These are phyloP conservation scores for Pilasporangium apinafurcum DNA, from an alignment of 352 stramenopile species.

Conservation along the genomic window DNA sequence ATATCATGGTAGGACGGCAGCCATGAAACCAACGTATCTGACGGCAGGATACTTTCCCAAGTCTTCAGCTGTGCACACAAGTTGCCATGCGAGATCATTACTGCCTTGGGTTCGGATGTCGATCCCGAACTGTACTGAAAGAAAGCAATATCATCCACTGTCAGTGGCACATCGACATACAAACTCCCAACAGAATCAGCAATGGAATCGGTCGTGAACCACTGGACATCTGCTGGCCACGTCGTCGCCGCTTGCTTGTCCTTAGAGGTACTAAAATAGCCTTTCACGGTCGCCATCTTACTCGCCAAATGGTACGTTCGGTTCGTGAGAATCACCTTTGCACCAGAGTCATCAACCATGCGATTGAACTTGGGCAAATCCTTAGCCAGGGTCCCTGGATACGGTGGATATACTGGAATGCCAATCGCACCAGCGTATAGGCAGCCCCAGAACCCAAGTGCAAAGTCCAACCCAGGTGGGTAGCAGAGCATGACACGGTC, in stretches of 20 bases:
- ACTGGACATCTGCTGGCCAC: slow-evolving; percentile 62
- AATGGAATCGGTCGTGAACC: slow-evolving; percentile 65
- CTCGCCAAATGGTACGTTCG: slow-evolving; percentile 73
- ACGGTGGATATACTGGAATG: slow-evolving; percentile 74
- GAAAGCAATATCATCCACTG: slow-evolving; percentile 60
- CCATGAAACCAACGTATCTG: slow-evolving; percentile 74
- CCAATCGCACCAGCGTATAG: slow-evolving; percentile 65
- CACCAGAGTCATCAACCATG: slow-evolving; percentile 64
- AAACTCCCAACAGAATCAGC: slow-evolving; percentile 36
- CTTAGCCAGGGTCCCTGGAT: slow-evolving; percentile 62
- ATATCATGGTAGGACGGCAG: slow-evolving; percentile 83
- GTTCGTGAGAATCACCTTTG: slow-evolving; percentile 62
- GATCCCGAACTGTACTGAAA: slow-evolving; percentile 84
- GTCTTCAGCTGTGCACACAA: slow-evolving; percentile 65
- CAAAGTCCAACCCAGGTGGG: slow-evolving; percentile 71
- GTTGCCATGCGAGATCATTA: slow-evolving; percentile 84
- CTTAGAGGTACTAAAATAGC: slow-evolving; percentile 51
- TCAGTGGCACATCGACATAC: slow-evolving; percentile 47
- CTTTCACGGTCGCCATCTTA: slow-evolving; percentile 76
- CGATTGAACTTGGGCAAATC: slow-evolving; percentile 78
- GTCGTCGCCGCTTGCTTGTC: slow-evolving; percentile 33
- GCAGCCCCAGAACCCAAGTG: slow-evolving; percentile 72
- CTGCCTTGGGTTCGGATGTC: slow-evolving; percentile 72
- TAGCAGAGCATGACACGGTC: slow-evolving; percentile 77
- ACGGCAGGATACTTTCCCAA: slow-evolving; percentile 53